A percentile compares a stretch with the other conserved stretches of the same genome.
Evolutionary conservation across 2,329 filamentous ascomycete species (phyloP).

Genomic region (Trichoderma breve): DNA sequence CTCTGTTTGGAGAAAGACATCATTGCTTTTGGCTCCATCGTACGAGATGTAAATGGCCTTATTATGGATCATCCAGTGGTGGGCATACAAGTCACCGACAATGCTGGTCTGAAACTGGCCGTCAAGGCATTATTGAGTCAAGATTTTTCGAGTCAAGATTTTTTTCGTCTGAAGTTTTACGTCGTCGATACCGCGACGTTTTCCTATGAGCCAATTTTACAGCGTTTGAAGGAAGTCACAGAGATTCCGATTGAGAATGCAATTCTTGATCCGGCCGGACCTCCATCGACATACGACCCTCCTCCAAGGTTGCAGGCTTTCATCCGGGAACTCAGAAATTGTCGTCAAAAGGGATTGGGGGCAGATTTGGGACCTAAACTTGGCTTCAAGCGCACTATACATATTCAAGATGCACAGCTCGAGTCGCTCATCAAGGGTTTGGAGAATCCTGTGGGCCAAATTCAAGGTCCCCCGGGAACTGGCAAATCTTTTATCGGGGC

Average conservation of each 20-base stretch:
- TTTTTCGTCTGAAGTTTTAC: slow-evolving; percentile 44
- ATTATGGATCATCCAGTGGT: slow-evolving; percentile 44
- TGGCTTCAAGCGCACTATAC: slow-evolving; percentile 28
- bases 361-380: slow-evolving; percentile 22
- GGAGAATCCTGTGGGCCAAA: slow-evolving; percentile 53
- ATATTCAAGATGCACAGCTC: slow-evolving; percentile 46
- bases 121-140: slow-evolving; percentile 43
- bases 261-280: slow-evolving; percentile 40
- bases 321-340: neutral
- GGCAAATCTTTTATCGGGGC: slow-evolving; percentile 75
- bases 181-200: slow-evolving; percentile 65
- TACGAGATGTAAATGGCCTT: slow-evolving; percentile 51
- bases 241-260: slow-evolving; percentile 56
- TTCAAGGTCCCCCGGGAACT: slow-evolving; percentile 74
- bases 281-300: slow-evolving; percentile 16
- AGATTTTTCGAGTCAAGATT: neutral
- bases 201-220: slow-evolving; percentile 65
- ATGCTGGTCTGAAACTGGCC: slow-evolving; percentile 43
- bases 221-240: slow-evolving; percentile 54
- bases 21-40: slow-evolving; percentile 58
- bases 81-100: slow-evolving; percentile 50
- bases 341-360: neutral
- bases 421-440: slow-evolving; percentile 56
- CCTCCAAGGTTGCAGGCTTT: slow-evolving; percentile 16
- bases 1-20: slow-evolving; percentile 52